Base-by-base conservation (phyloP, 2,329 filamentous ascomycete species). In the Fusarium sp. region DNA sequence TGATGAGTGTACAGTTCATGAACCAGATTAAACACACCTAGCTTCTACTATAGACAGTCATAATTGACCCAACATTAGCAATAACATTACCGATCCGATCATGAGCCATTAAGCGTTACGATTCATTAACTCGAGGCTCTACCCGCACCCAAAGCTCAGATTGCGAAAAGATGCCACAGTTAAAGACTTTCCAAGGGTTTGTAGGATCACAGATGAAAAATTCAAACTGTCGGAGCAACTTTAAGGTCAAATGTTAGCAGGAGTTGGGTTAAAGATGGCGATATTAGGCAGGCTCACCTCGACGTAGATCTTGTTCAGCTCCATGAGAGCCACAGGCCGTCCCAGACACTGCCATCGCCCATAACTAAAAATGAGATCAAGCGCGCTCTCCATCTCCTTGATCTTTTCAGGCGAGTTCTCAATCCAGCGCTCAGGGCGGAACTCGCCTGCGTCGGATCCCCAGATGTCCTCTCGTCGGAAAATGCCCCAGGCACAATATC, bases 331-430 rank as follows among this genome's bases (percentile, higher is more conserved):
- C 27, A 85, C 78, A 0, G 80, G 80, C 5, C 81, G 80, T 1
- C 85, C 84, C 14, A 85, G 68, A 50, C 85, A 86, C 48, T 80
- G 78, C 79, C 82, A 85, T 5, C 80, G 66, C 0, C 85, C 84
- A 27, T 82, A 81, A 3, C 83, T 80, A 64, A 86, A 86, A 0
- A 84, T 77, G 11, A 85, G 65, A 16, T 85, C 84, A 18, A 83
- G 65, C 1, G 81, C 80, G 41, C 75, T 76, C 68, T 85, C 82
- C 82, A 84, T 84, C 35, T 73, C 68, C 16, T 69, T 79, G 0
- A 80, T 54, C 31, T 78, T 80, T 24, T 83, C 83, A 1, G 75
- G 68, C 0, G 75, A 50, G 0, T 77, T 81, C 1, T 85, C 80
- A 4, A 88, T 73, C 82, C 83, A 84, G 1, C 82, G 67, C 67